Evolutionary conservation across 2,329 filamentous ascomycete species (phyloP).

Genomic region (Rhinocladiella mackenziei): DNA sequence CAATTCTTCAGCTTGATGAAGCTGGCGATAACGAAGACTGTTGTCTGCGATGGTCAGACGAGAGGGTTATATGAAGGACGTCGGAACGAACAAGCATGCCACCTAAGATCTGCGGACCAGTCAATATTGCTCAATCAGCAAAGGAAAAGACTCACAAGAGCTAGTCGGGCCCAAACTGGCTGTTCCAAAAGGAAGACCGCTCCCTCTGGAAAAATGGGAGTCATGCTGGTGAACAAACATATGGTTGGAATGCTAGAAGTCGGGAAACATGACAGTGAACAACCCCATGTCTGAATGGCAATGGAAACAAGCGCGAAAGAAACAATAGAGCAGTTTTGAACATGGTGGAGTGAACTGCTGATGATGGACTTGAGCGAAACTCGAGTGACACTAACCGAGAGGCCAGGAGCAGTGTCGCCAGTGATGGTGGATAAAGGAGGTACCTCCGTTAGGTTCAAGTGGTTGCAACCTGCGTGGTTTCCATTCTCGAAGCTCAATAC

Average conservation of each 20-base stretch:
- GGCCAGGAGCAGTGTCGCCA: slow-evolving; percentile 1
- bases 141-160: slow-evolving; percentile 21
- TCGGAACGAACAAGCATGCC: slow-evolving; percentile 12
- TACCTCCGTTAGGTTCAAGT: slow-evolving; percentile 15
- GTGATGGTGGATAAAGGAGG: slow-evolving; percentile 11
- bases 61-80: neutral
- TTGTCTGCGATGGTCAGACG: slow-evolving; percentile 42
- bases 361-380: slow-evolving; percentile 15
- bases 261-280: slow-evolving; percentile 18
- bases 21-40: slow-evolving; percentile 66
- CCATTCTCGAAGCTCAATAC: neutral
- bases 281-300: slow-evolving; percentile 23
- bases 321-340: slow-evolving; percentile 22
- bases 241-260: slow-evolving; percentile 19
- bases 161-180: slow-evolving; percentile 28
- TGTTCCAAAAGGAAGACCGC: slow-evolving; percentile 24
- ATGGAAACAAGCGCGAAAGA: slow-evolving; percentile 17
- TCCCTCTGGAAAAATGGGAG: slow-evolving; percentile 7
- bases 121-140: neutral
- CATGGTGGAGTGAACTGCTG: slow-evolving; percentile 14
- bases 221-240: slow-evolving; percentile 18
- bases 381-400: slow-evolving; percentile 3
- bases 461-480: slow-evolving; percentile 13
- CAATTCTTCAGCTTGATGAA: slow-evolving; percentile 57
- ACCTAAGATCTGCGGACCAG: slow-evolving; percentile 20